Conservation (phyloP, 352 stramenopile species). For the Phytophthora pistaciae region DNA sequence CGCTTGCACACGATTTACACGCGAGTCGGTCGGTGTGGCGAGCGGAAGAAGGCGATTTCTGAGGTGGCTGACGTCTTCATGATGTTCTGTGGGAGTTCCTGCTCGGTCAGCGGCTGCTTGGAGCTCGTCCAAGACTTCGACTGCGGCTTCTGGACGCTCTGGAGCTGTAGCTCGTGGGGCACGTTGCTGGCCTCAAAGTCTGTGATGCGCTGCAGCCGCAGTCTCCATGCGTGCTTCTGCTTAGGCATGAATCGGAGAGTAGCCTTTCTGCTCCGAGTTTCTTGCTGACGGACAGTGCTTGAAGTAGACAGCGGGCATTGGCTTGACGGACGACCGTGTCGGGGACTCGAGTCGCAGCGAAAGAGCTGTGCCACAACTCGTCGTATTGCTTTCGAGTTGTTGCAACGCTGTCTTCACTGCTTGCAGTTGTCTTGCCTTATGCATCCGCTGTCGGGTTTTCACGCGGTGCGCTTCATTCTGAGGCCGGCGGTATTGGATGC, state of each 20-base stretch:
- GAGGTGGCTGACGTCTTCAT: conserved; percentile 2
- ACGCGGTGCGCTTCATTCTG: conserved; percentile 23
- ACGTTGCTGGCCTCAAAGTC: conserved; percentile 30
- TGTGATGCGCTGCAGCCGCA: conserved; percentile 36
- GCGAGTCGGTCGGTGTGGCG: not conserved
- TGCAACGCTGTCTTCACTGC: conserved; percentile 31
- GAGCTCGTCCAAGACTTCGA: conserved; percentile 21
- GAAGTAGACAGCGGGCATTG: not conserved
- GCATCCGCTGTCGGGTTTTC: conserved; percentile 50
- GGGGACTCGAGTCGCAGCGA: conserved; percentile 1
- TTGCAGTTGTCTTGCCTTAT: conserved; percentile 39
- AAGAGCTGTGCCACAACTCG: not conserved
- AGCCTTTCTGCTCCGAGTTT: conserved; percentile 54
- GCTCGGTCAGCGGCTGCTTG: too few species aligned
- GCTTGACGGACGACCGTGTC: conserved; percentile 11
- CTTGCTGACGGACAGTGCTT: conserved; percentile 22
- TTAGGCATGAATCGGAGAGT: conserved; percentile 34
- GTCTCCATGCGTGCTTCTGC: conserved; percentile 33
- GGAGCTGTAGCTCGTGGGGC: not conserved
- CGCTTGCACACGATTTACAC: conserved; percentile 27
- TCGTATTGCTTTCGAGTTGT: conserved; percentile 44
- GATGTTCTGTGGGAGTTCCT: too few species aligned
- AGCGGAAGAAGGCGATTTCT: conserved; percentile 22
- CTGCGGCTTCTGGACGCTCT: not conserved
- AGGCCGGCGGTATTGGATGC: too few species aligned